Evolutionary conservation across 139 green algal genomes (phyloP).

Genomic region (Pedinophyceae sp.): DNA sequence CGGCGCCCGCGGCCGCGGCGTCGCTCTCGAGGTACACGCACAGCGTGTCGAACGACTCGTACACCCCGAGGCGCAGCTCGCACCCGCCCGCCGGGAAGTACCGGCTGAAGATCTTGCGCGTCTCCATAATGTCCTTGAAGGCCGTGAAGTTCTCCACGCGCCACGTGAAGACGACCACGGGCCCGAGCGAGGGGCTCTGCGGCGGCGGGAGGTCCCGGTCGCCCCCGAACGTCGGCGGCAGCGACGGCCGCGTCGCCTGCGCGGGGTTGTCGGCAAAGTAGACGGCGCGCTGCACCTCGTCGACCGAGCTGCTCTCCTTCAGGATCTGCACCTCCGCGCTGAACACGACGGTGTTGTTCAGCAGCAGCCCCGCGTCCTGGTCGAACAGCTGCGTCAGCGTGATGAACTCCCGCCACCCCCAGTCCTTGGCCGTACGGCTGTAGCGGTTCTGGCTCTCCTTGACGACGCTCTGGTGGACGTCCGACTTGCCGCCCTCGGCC

Average conservation of each 20-base stretch:
- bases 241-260: not conserved
- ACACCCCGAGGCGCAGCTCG: conserved; percentile 46
- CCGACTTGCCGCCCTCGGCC: conserved; percentile 3
- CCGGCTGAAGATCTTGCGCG: conserved; percentile 48
- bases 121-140: conserved; percentile 61
- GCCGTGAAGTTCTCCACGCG: conserved; percentile 48
- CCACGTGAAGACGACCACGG: conserved; percentile 32
- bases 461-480: conserved; percentile 10
- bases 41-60: conserved; percentile 47
- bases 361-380: conserved; percentile 39
- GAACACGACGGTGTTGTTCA: conserved; percentile 38
- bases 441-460: conserved; percentile 58
- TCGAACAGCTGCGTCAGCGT: conserved; percentile 50
- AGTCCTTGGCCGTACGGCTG: conserved; percentile 45
- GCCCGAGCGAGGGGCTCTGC: not conserved
- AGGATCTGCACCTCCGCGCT: conserved; percentile 47
- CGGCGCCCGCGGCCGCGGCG: conserved; percentile 4
- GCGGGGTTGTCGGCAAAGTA: too few relatives aligned
- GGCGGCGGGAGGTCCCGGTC: not conserved
- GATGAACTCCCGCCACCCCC: conserved; percentile 57
- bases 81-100: conserved; percentile 26
- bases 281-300: conserved; percentile 1
- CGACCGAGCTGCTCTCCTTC: conserved; percentile 25
- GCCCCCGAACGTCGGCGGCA: not conserved
- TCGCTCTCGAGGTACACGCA: conserved; percentile 56